Evolutionary conservation across 2,329 filamentous ascomycete genomes (phyloP).

Genomic region (Akanthomyces uredinophilus): DNA sequence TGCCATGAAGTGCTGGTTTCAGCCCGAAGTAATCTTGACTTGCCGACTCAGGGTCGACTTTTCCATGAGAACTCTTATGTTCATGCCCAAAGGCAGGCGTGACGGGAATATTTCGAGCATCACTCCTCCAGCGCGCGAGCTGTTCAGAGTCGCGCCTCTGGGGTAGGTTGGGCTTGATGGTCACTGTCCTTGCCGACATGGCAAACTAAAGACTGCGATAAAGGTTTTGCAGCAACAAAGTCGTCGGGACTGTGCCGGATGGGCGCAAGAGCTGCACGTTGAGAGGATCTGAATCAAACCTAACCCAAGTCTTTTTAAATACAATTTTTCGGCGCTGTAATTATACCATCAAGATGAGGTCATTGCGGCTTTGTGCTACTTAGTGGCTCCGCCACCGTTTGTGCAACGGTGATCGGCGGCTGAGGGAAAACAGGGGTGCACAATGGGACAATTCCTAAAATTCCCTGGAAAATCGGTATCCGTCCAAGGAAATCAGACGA

Average conservation of each 20-base stretch:
- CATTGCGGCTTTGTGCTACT: neutral
- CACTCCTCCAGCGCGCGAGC: neutral
- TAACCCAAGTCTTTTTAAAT: neutral
- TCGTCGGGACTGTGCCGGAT: no score
- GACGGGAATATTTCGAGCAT: slow-evolving; percentile 1
- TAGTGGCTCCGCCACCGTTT: neutral
- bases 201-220: neutral
- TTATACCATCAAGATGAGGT: slow-evolving; percentile 15
- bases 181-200: neutral
- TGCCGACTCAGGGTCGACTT: neutral
- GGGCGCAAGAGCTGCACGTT: no score
- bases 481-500: neutral
- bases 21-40: slow-evolving; percentile 1
- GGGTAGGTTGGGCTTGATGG: neutral
- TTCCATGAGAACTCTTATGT: neutral
- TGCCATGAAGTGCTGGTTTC: slow-evolving; percentile 42
- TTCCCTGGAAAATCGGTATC: neutral
- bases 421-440: neutral
- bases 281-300: neutral
- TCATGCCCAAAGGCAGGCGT: slow-evolving; percentile 8
- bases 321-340: neutral
- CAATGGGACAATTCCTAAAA: neutral
- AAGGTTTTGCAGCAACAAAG: no score
- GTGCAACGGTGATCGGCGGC: slow-evolving; percentile 2
- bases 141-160: neutral